phyloP scores from a whole-genome alignment of 2,329 filamentous ascomycete genomes.

The Colletotrichum sp. region DNA sequence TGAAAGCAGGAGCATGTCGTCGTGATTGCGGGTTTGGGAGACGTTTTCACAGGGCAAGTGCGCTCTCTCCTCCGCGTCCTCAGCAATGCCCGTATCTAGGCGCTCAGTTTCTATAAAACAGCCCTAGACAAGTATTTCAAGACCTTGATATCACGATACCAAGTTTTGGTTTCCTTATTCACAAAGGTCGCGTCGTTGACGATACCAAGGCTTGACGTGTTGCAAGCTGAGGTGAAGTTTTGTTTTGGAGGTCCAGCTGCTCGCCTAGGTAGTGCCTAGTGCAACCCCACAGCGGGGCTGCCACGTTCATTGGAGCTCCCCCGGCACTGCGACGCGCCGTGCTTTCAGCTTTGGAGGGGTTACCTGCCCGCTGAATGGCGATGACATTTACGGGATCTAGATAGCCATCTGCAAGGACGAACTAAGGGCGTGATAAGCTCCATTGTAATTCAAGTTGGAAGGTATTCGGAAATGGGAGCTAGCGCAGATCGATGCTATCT shows the following conservation, averaged over 20 bases:
- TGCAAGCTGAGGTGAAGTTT: neutral
- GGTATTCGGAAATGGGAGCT: neutral
- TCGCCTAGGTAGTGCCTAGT: neutral
- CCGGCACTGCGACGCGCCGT: neutral
- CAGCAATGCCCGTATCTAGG: neutral
- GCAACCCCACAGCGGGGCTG: slow-evolving; percentile 17
- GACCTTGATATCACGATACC: neutral
- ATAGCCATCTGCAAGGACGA: neutral
- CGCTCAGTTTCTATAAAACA: neutral
- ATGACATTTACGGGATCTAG: neutral
- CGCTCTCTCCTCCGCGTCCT: neutral
- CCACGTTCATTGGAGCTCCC: slow-evolving; percentile 1
- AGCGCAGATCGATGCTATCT: neutral
- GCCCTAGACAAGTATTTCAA: neutral
- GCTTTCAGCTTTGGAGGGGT: neutral
- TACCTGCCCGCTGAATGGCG: neutral
- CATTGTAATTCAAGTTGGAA: neutral
- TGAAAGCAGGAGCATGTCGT: neutral
- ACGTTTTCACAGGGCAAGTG: neutral
- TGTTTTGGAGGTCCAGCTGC: neutral
- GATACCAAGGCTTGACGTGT: neutral
- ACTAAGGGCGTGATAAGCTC: neutral
- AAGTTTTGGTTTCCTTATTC: neutral
- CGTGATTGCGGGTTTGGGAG: neutral
- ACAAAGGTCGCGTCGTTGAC: neutral